These are phyloP conservation scores for Alternaria triticina DNA, from an alignment of 2,329 filamentous ascomycete genomes.

Conservation along the genomic window DNA sequence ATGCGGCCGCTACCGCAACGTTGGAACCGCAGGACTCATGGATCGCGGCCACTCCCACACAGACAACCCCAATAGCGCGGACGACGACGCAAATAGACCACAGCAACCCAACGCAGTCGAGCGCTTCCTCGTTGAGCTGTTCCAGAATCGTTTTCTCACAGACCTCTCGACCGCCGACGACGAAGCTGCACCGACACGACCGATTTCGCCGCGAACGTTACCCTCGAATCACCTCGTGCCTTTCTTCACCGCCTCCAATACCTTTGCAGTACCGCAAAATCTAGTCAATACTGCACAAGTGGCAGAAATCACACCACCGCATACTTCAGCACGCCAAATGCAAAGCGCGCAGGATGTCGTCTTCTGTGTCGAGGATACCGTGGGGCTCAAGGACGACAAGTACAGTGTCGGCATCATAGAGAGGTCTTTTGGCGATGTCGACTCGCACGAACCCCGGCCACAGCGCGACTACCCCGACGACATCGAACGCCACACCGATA, in stretches of 20 bases:
- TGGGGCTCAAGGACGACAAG: slow-evolving; percentile 48
- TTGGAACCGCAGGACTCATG: slow-evolving; percentile 3
- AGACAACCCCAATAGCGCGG: neutral
- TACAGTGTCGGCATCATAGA: slow-evolving; percentile 55
- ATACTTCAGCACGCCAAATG: slow-evolving; percentile 1
- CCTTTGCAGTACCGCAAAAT: slow-evolving; percentile 8
- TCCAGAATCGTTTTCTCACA: slow-evolving; percentile 30
- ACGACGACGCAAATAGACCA: neutral
- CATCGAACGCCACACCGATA: slow-evolving; percentile 43
- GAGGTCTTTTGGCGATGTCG: slow-evolving; percentile 51
- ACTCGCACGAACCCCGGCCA: slow-evolving; percentile 55
- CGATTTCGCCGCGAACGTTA: slow-evolving; percentile 12
- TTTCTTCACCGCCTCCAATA: slow-evolving; percentile 30
- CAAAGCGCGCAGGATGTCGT: slow-evolving; percentile 27
- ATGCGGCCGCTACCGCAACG: slow-evolving; percentile 4
- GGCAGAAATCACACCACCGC: neutral
- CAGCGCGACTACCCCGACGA: slow-evolving; percentile 48
- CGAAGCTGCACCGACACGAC: slow-evolving; percentile 18
- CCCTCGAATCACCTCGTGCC: slow-evolving; percentile 24
- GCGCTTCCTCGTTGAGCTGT: slow-evolving; percentile 29
- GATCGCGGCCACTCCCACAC: slow-evolving; percentile 2
- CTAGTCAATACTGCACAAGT: neutral
- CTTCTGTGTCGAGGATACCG: slow-evolving; percentile 52
- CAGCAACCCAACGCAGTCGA: slow-evolving; percentile 6
- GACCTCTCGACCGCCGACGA: slow-evolving; percentile 17